phyloP scores from a whole-genome alignment of 257 asterid species.

The Striga asiatica region DNA sequence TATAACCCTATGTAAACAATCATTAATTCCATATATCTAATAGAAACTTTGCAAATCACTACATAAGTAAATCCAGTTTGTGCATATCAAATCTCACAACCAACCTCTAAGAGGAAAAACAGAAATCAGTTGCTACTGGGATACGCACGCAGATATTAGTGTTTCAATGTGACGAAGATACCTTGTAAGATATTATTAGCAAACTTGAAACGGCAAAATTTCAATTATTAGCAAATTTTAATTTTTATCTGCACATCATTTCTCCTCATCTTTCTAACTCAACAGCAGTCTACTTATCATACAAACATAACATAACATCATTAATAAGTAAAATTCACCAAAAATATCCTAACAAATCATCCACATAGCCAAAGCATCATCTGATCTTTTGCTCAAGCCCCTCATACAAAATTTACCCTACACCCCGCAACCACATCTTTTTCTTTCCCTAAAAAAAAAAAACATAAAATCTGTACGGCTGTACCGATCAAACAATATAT shows the following conservation, averaged over 20 bases:
- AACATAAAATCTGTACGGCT: background rate
- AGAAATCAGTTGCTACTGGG: background rate
- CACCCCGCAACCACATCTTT: background rate
- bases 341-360: constrained; percentile 3
- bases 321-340: background rate
- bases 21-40: background rate
- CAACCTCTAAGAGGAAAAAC: background rate
- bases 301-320: background rate
- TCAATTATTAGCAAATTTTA: background rate
- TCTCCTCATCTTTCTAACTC: background rate
- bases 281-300: background rate
- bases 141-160: too few relatives aligned
- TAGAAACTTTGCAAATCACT: background rate
- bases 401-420: background rate
- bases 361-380: background rate
- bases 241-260: background rate
- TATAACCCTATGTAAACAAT: too few relatives aligned
- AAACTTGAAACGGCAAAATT: background rate
- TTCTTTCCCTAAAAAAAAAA: background rate
- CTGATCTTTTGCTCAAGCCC: background rate
- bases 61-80: background rate
- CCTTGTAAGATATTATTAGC: background rate
- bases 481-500: background rate
- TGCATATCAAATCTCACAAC: constrained; percentile 6
- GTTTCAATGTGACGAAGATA: background rate